These are phyloP conservation scores for Chalciporus sphaerocephalus DNA, from an alignment of 768 basidiomycete genomes.

Conservation along the genomic window DNA sequence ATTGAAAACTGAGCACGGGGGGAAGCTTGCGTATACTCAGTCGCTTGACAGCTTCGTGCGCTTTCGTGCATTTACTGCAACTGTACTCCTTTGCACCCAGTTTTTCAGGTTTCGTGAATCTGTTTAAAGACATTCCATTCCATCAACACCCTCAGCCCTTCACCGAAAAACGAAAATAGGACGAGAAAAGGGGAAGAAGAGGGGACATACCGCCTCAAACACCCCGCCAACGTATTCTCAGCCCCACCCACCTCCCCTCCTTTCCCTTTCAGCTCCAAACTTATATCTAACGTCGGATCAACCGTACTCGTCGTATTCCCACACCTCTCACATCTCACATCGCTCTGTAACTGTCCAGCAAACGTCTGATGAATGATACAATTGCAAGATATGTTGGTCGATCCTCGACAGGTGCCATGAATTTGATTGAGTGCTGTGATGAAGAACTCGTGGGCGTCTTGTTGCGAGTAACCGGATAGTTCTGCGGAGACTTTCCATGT, in stretches of 20 bases:
- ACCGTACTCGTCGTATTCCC: slow-evolving; percentile 70
- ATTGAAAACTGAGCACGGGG: slow-evolving; percentile 87
- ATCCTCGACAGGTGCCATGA: slow-evolving; percentile 70
- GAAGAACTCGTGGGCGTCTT: slow-evolving; percentile 90
- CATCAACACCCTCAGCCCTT: background rate
- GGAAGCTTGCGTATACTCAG: slow-evolving; percentile 83
- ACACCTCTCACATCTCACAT: slow-evolving; percentile 86
- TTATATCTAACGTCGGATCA: slow-evolving; percentile 90
- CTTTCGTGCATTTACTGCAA: slow-evolving; percentile 76
- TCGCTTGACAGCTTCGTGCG: slow-evolving; percentile 78
- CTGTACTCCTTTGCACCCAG: slow-evolving; percentile 78
- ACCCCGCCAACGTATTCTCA: slow-evolving; percentile 70
- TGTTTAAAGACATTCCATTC: slow-evolving; percentile 29
- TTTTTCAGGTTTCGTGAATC: slow-evolving; percentile 84
- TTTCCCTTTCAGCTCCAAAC: slow-evolving; percentile 70
- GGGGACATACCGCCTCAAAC: slow-evolving; percentile 59
- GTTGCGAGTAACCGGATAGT: slow-evolving; percentile 88
- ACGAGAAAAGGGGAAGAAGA: background rate
- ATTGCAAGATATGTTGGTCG: slow-evolving; percentile 75
- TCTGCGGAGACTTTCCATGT: slow-evolving; percentile 80
- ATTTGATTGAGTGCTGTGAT: slow-evolving; percentile 83
- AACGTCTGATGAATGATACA: slow-evolving; percentile 93
- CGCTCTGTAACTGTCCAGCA: slow-evolving; percentile 80
- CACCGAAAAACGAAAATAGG: no score
- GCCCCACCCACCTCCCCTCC: slow-evolving; percentile 40